Base-by-base conservation (phyloP, 495 filamentous ascomycete species). In the Sabuloglossum arenarium region DNA sequence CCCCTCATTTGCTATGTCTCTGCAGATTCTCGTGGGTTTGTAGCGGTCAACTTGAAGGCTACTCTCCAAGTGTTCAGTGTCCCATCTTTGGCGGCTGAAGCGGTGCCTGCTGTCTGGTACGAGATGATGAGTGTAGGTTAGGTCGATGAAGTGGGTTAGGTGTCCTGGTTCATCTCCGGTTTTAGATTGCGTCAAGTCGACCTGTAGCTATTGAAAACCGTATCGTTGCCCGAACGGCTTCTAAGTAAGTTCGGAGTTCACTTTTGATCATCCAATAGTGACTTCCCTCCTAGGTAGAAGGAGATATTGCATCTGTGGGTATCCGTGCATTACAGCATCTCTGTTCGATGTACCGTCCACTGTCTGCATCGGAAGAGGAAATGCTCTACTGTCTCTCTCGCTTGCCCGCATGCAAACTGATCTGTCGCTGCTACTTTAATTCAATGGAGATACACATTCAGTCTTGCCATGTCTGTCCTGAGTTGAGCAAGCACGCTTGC, bases 181-280 rank as follows among this genome's bases (percentile, higher is more conserved):
- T n/a, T n/a, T n/a, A n/a, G n/a, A n/a, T n/a, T 55, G 52, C 57
- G 21, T 69, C 63, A 25, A 70, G 64, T 61, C 66, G 65, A 56
- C 65, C 65, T 37, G 64, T 71, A 27, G 63, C 57, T 55, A 70
- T 67, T 21, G 66, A 61, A 56, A 64, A 67, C 50, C 61, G 61
- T 63, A 70, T 65, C 56, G 64, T 64, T 57, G 60, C 66, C 21
- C 60, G 61, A 57, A 69, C 69, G 49, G 64, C 66, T 50, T 61
- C 59, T 59, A 64, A 59, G n/a, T n/a, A n/a, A n/a, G 43, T 69
- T 64, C 55, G 63, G 65, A 19, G 59, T 63, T 63, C 60, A 70
- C 23, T 64, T 54, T 50, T 67, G 56, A 58, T 61, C 31, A 61
- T 69, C 61, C 6, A 61, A 65, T 53, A 53, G 61, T 45, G 62